Conservation (phyloP, 2,329 filamentous ascomycete species). For the Nemania sp. region DNA sequence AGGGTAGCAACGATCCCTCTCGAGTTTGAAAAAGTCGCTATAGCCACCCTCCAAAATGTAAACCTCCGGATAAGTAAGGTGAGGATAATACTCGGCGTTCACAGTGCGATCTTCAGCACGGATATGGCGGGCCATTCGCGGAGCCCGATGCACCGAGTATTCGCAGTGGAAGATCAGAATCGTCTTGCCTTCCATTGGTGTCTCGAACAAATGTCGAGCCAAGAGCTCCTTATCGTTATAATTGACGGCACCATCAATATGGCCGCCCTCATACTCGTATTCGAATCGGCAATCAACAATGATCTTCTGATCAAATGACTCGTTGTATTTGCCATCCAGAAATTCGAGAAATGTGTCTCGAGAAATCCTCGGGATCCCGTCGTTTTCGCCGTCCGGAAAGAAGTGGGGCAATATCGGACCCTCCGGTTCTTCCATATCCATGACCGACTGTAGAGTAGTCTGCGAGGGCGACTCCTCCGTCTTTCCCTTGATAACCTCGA, state of each 20-base stretch:
- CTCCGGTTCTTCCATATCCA: slow-evolving; percentile 80
- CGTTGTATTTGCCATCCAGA: slow-evolving; percentile 80
- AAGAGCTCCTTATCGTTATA: slow-evolving; percentile 95
- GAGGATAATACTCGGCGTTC: slow-evolving; percentile 86
- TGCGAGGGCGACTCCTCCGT: slow-evolving; percentile 60
- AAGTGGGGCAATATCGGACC: slow-evolving; percentile 83
- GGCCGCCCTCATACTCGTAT: slow-evolving; percentile 96
- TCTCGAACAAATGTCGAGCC: slow-evolving; percentile 75
- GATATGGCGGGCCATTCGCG: slow-evolving; percentile 93
- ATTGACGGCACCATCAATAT: slow-evolving; percentile 92
- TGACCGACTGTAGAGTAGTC: slow-evolving; percentile 71
- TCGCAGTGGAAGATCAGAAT: slow-evolving; percentile 96
- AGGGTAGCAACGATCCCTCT: slow-evolving; percentile 82
- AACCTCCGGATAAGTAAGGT: slow-evolving; percentile 91
- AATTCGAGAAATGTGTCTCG: slow-evolving; percentile 83
- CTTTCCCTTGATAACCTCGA: slow-evolving; percentile 83
- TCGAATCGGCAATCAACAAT: slow-evolving; percentile 97
- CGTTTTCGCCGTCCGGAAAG: slow-evolving; percentile 75
- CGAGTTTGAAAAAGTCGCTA: slow-evolving; percentile 84
- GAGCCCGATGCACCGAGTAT: slow-evolving; percentile 94
- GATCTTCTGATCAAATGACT: slow-evolving; percentile 77
- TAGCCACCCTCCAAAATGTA: slow-evolving; percentile 98
- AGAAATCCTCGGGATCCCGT: slow-evolving; percentile 86
- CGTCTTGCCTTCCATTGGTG: slow-evolving; percentile 69
- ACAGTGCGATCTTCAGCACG: slow-evolving; percentile 84